These are phyloP conservation scores for Colletotrichum sp. DNA, from an alignment of 2,329 filamentous ascomycete genomes.

Conservation along the genomic window DNA sequence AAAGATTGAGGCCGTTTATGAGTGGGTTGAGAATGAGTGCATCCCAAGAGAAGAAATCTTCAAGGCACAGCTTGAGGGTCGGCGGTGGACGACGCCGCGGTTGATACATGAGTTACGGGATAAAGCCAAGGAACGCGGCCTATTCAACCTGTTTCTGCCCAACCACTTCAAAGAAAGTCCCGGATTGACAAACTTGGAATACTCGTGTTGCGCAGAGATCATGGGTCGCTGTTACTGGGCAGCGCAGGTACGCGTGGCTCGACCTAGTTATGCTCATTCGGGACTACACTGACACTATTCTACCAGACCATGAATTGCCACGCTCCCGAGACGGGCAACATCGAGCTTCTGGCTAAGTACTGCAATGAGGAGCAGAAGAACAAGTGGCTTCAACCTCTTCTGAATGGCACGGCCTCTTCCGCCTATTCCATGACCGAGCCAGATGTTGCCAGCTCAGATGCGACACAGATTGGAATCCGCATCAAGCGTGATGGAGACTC, in stretches of 20 bases:
- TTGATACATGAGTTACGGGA: conserved; percentile 44
- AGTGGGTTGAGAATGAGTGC: conserved; percentile 47
- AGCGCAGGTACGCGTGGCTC: conserved; percentile 63
- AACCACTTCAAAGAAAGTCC: conserved; percentile 95
- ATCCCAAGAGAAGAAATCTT: conserved; percentile 46
- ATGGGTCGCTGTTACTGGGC: conserved; percentile 85
- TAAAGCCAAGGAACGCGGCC: conserved; percentile 78
- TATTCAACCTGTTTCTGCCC: conserved; percentile 99
- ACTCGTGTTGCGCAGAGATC: conserved; percentile 97
- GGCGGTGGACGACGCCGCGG: conserved; percentile 42
- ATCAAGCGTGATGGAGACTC: conserved; percentile 85
- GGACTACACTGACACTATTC: neutral
- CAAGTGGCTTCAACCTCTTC: conserved; percentile 79
- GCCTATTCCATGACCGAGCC: conserved; percentile 96
- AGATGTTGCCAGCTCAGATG: conserved; percentile 86
- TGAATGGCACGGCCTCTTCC: conserved; percentile 84
- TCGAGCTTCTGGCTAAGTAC: conserved; percentile 94
- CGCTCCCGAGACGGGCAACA: conserved; percentile 92
- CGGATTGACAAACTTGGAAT: conserved; percentile 93
- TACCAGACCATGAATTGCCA: conserved; percentile 77
- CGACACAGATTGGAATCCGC: conserved; percentile 86
- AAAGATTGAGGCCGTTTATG: conserved; percentile 44
- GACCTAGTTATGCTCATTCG: neutral
- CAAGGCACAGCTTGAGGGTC: conserved; percentile 39
- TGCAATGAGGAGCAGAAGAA: conserved; percentile 85